Conservation (phyloP, 140 eudicot genomes). For the Senecio squalidus region DNA sequence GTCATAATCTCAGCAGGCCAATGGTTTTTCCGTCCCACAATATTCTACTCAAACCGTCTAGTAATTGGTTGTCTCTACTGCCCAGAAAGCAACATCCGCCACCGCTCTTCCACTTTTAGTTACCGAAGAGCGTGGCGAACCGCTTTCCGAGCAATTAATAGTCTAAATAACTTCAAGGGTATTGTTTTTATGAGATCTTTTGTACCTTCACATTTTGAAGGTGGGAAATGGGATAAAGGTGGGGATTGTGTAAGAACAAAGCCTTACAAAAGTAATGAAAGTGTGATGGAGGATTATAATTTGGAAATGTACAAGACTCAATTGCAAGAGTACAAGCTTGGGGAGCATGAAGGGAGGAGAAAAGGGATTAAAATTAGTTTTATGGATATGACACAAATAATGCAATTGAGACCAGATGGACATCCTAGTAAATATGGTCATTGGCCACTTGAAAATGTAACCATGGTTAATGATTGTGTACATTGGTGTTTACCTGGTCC, state of each 20-base stretch:
- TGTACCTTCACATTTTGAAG: conserved; percentile 70
- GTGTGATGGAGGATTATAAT: conserved; percentile 33
- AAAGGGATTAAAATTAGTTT: conserved; percentile 34
- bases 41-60: conserved; percentile 36
- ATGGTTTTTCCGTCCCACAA: conserved; percentile 54
- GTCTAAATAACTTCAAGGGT: conserved; percentile 37
- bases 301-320: conserved; percentile 50
- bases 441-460: conserved; percentile 38
- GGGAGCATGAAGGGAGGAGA: conserved; percentile 35
- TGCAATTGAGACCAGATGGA: conserved; percentile 63
- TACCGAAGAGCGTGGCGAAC: conserved; percentile 53
- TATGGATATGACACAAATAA: conserved; percentile 39
- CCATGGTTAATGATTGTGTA: conserved; percentile 49
- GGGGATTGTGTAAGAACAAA: conserved; percentile 57
- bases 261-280: conserved; percentile 45
- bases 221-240: conserved; percentile 63
- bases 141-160: conserved; percentile 40
- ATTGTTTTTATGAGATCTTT: conserved; percentile 41
- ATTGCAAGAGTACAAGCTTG: conserved; percentile 37
- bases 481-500: conserved; percentile 81
- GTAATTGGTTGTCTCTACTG: conserved; percentile 51
- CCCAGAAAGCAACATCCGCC: conserved; percentile 27
- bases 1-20: conserved; percentile 54
- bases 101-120: conserved; percentile 27
- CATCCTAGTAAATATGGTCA: conserved; percentile 63